Conservation (phyloP, 1,139 yeast genomes). For the Suzukiozyma palmioleophila region DNA sequence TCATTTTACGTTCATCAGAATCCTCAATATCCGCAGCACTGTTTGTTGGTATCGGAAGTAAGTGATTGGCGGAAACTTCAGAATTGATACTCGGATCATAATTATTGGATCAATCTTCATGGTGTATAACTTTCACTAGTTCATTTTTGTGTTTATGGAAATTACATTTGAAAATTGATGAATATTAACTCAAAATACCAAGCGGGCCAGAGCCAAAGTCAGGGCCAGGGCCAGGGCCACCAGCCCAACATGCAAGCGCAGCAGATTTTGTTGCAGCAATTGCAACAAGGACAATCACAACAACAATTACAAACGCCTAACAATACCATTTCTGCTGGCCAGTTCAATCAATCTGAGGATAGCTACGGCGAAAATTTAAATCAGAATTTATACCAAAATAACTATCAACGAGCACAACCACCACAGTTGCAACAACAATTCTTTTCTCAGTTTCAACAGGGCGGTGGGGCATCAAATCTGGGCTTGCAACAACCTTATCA, state of each 20-base stretch:
- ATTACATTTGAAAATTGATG: conserved; percentile 7
- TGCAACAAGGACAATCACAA: conserved; percentile 34
- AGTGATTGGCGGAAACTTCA: too few relatives aligned
- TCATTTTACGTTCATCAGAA: too few relatives aligned
- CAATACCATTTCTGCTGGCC: conserved; percentile 14
- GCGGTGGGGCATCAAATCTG: conserved; percentile 15
- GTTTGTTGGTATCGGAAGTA: too few relatives aligned
- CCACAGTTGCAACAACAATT: conserved; percentile 21
- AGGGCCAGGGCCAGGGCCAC: conserved; percentile 27
- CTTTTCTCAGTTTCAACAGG: conserved; percentile 20
- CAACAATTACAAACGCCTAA: conserved; percentile 11
- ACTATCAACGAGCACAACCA: conserved; percentile 26
- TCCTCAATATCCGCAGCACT: too few relatives aligned
- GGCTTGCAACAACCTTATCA: conserved; percentile 19
- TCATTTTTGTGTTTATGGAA: too few relatives aligned
- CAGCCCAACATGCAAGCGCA: conserved; percentile 38
- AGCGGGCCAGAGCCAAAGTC: conserved; percentile 30
- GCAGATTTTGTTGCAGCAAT: conserved; percentile 42
- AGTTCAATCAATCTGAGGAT: conserved; percentile 22
- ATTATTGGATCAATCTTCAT: too few relatives aligned
- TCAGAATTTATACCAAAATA: conserved; percentile 32
- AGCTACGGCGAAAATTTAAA: conserved; percentile 24
- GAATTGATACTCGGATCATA: too few relatives aligned
- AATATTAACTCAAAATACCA: conserved; percentile 26
- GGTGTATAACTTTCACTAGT: too few relatives aligned